Conservation (phyloP, 371 early-diverging fungal genomes). For the Rhizomucor pusillus region DNA sequence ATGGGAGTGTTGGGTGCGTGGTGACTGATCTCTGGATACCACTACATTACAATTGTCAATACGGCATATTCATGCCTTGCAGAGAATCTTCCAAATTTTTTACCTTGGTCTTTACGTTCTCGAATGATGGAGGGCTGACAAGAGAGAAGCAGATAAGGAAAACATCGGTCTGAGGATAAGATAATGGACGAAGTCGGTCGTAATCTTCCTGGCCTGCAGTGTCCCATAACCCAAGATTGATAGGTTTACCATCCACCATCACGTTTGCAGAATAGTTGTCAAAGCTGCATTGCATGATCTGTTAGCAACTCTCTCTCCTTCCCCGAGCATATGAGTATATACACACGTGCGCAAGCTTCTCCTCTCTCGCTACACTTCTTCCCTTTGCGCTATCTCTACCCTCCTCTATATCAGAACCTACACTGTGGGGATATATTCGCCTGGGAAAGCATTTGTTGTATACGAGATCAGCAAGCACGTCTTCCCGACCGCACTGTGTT, state of each 20-base stretch:
- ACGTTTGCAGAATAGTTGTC: constrained; percentile 86
- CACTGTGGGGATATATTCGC: constrained; percentile 81
- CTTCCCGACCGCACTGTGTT: constrained; percentile 75
- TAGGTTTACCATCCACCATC: constrained; percentile 82
- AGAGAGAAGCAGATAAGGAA: constrained; percentile 86
- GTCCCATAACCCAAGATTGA: constrained; percentile 88
- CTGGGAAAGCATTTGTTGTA: constrained; percentile 83
- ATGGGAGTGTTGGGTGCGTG: constrained; percentile 62
- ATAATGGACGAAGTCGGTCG: constrained; percentile 79
- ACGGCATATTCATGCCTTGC: background rate
- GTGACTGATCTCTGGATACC: constrained; percentile 67
- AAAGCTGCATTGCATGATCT: constrained; percentile 39
- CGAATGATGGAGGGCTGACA: constrained; percentile 74
- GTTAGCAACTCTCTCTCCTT: background rate
- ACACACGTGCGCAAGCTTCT: too few relatives aligned
- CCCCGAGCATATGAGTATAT: background rate
- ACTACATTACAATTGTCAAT: constrained; percentile 25
- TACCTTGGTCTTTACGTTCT: constrained; percentile 82
- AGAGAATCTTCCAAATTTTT: background rate
- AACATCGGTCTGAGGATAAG: constrained; percentile 89
- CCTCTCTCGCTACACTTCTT: too few relatives aligned
- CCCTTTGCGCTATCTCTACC: too few relatives aligned
- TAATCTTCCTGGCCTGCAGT: constrained; percentile 92
- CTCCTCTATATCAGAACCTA: constrained; percentile 26
- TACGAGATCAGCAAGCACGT: constrained; percentile 81